These are phyloP conservation scores for Neurospora sp. DNA, from an alignment of 495 filamentous ascomycete genomes.

Conservation along the genomic window DNA sequence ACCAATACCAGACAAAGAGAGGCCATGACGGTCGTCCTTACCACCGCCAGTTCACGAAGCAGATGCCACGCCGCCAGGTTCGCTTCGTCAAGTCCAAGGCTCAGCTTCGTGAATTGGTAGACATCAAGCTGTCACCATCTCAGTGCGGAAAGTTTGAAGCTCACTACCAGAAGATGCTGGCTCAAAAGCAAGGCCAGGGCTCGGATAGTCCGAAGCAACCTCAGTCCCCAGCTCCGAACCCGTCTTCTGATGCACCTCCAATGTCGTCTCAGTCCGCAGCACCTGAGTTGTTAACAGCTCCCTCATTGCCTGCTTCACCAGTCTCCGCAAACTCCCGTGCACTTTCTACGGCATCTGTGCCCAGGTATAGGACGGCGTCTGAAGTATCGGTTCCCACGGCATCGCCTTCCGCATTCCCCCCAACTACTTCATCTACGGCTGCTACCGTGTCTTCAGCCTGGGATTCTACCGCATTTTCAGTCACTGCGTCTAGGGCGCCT, in stretches of 20 bases:
- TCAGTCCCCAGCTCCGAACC: background rate
- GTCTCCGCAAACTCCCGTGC: background rate
- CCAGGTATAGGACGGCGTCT: background rate
- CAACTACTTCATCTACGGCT: background rate
- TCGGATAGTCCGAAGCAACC: background rate
- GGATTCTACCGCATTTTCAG: background rate
- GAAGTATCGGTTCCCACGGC: background rate
- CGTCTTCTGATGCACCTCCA: background rate
- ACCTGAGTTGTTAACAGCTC: background rate
- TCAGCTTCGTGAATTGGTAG: background rate
- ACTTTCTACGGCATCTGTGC: background rate
- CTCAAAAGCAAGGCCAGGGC: background rate
- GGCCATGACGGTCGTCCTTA: background rate
- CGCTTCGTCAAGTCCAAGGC: background rate
- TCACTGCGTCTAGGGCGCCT: background rate
- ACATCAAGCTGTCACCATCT: background rate
- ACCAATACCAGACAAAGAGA: background rate
- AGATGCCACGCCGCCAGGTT: background rate
- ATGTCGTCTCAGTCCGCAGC: background rate
- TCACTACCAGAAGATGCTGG: background rate
- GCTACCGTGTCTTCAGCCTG: background rate
- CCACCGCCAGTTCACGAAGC: background rate
- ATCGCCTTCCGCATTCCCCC: background rate
- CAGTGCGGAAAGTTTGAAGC: background rate
- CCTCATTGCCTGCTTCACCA: background rate